Percentiles rank a stretch among this genome's conserved stretches.
These are phyloP conservation scores for Diaporthe longicolla DNA, from an alignment of 2,329 filamentous ascomycete genomes.

Conservation along the genomic window DNA sequence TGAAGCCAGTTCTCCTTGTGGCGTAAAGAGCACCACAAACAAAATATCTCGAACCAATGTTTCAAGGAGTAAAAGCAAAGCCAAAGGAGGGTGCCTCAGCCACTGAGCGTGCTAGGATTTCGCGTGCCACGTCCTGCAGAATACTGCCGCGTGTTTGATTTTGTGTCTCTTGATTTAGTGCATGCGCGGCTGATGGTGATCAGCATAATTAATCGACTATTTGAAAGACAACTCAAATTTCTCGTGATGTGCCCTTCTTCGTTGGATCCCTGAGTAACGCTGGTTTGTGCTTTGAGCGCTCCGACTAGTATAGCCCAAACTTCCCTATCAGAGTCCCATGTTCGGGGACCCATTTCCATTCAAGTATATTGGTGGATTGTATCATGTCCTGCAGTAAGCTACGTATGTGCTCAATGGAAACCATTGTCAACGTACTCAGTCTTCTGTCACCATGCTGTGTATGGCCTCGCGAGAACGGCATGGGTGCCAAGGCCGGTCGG, in stretches of 20 bases:
- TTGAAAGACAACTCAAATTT: not conserved
- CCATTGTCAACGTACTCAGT: not conserved
- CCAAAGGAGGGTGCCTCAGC: not conserved
- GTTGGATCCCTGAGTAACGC: no score
- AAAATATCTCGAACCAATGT: not conserved
- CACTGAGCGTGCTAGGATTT: conserved; percentile 23
- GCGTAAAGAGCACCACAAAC: not conserved
- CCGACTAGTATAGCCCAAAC: not conserved
- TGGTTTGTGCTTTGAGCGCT: not conserved
- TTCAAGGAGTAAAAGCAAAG: not conserved
- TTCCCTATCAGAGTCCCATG: no score
- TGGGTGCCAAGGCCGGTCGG: not conserved
- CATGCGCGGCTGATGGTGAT: not conserved
- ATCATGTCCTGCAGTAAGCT: not conserved
- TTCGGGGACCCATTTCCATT: not conserved
- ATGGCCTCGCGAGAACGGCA: not conserved
- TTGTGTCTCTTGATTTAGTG: conserved; percentile 2
- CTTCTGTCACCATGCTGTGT: not conserved
- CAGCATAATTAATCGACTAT: conserved; percentile 28
- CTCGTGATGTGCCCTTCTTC: not conserved
- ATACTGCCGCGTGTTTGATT: conserved; percentile 11
- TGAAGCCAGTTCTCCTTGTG: not conserved
- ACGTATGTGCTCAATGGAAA: not conserved
- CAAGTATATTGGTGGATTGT: no score
- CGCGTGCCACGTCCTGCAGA: conserved; percentile 4